A percentile compares a stretch with the other conserved stretches of the same genome.
Conservation (phyloP, 1,284 basidiomycete genomes). For the Coniferiporia sulphurascens region DNA sequence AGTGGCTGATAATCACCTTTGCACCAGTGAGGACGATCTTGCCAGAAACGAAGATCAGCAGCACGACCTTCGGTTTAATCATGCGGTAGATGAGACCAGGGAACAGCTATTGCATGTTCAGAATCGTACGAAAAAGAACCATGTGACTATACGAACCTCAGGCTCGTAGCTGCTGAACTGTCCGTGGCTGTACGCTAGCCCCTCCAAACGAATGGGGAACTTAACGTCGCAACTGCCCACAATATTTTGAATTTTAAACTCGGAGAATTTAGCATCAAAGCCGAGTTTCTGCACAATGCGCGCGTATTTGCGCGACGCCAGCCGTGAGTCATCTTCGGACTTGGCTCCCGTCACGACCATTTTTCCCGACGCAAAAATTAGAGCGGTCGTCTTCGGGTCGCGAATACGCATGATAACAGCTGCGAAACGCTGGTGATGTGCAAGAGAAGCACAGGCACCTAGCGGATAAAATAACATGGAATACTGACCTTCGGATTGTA, state of each 20-base stretch:
- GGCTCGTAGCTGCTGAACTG: slow-evolving; percentile 98
- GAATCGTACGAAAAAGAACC: neutral
- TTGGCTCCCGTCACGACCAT: slow-evolving; percentile 99
- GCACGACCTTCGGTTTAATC: slow-evolving; percentile 99
- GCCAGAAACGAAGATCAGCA: slow-evolving; percentile 98
- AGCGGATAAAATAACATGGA: slow-evolving; percentile 31
- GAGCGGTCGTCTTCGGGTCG: slow-evolving; percentile 98
- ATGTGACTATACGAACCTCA: slow-evolving; percentile 61
- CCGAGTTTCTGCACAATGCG: slow-evolving; percentile 99
- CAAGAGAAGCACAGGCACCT: slow-evolving; percentile 24
- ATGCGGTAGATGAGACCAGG: slow-evolving; percentile 99
- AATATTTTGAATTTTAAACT: slow-evolving; percentile 99
- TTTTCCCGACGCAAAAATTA: slow-evolving; percentile 99
- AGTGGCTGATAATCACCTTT: slow-evolving; percentile 61
- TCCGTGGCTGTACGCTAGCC: slow-evolving; percentile 96
- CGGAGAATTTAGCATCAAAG: slow-evolving; percentile 98
- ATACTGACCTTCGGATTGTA: slow-evolving; percentile 98
- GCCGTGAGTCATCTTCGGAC: slow-evolving; percentile 94
- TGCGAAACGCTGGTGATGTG: slow-evolving; percentile 94
- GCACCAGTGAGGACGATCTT: slow-evolving; percentile 99
- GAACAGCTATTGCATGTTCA: slow-evolving; percentile 67
- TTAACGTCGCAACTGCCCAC: slow-evolving; percentile 98
- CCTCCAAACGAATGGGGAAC: slow-evolving; percentile 98
- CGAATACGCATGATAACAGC: slow-evolving; percentile 99
- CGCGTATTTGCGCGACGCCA: slow-evolving; percentile 98